A percentile compares a stretch with the other conserved stretches of the same genome.
Conservation (phyloP, 805 yeast genomes). For the Starmerella roubikii region DNA sequence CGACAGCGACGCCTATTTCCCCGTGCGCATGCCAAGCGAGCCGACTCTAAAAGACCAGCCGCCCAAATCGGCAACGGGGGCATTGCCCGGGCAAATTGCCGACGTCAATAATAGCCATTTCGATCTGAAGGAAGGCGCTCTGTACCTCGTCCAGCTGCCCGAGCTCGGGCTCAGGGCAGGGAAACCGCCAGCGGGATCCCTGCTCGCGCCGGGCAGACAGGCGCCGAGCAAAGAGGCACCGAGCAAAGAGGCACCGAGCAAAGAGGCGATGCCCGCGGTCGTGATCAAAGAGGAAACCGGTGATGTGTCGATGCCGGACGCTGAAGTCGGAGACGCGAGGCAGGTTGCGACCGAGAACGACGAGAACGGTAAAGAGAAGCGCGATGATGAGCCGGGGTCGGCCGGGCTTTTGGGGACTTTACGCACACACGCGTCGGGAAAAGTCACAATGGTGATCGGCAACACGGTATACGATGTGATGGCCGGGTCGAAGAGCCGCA, state of each 20-base stretch:
- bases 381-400: conserved; percentile 4
- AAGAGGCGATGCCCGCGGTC: neutral
- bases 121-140: conserved; percentile 20
- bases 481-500: conserved; percentile 53
- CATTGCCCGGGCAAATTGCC: neutral
- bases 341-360: conserved; percentile 1
- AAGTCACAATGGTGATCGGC: conserved; percentile 60
- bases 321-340: neutral
- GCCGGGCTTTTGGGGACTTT: conserved; percentile 59
- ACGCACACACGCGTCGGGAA: conserved; percentile 74
- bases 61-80: conserved; percentile 1
- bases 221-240: neutral
- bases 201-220: neutral
- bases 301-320: conserved; percentile 1
- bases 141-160: conserved; percentile 35
- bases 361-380: conserved; percentile 12
- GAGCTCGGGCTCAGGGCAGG: conserved; percentile 27
- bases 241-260: neutral
- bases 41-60: neutral
- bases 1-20: conserved; percentile 13
- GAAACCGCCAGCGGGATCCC: conserved; percentile 4
- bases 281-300: neutral
- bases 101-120: conserved; percentile 2
- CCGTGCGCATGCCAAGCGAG: conserved; percentile 15
- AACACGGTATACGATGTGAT: conserved; percentile 52